Evolutionary conservation across 2,329 filamentous ascomycete species (phyloP), one percentile per base, ranked within the genome.

Genomic region (Colletotrichum brevisporum): DNA sequence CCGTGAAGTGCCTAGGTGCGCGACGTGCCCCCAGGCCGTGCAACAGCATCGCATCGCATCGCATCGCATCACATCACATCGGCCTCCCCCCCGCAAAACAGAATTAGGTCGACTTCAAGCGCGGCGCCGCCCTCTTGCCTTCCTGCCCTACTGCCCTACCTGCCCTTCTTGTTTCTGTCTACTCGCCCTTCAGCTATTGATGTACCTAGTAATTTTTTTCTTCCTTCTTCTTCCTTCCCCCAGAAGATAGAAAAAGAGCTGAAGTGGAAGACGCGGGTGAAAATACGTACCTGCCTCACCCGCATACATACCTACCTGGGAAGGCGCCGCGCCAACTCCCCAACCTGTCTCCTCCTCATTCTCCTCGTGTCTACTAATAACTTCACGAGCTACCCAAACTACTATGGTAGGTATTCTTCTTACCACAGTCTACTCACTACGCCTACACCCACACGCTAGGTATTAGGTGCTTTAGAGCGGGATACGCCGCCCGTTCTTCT

Each of bases 321-420:
- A 62, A 62, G 59, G 59, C 59, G 59, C 59, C n/a, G 50, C 50
- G 59, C 21, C 39, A 47, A 47, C n/a, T 45, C 24, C 39, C 41
- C 26, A n/a, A 24, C 24, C 43, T 31, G 54, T 36, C 54, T 15
- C 18, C 48, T 50, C 39, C 36, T 21, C 65, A n/a, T 67, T 15
- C 27, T 50, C 27, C 26, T 21, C 52, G 15, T 61, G 8, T 47
- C 63, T 43, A 45, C 24, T 48, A 47, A 24, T 24, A 24, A 24
- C 18, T 52, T 54, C 58, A 54, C 47, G 24, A 67, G 41, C 48
- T 50, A 54, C 63, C 39, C 43, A 53, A 50, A n/a, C 47, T 50
- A 21, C 45, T n/a, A 16, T n/a, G 16, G 45, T 48, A 21, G 12
- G 10, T 15, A 13, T 16, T 59, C 51, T 52, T 52, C 45, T 41